These are phyloP conservation scores for Annulohypoxylon maeteangense DNA, from an alignment of 495 filamentous ascomycete genomes.

Conservation along the genomic window DNA sequence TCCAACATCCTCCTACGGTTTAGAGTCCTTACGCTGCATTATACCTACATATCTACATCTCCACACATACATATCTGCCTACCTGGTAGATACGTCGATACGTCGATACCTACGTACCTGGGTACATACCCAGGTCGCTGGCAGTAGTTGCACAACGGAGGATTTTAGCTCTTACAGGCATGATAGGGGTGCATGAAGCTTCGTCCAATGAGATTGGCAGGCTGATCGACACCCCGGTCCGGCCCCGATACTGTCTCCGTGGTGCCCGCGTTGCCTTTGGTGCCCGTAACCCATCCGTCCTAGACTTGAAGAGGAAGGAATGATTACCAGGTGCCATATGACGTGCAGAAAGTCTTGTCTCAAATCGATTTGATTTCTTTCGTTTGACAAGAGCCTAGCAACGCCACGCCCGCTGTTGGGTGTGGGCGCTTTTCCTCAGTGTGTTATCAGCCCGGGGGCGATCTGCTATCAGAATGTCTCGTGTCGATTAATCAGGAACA, in stretches of 20 bases:
- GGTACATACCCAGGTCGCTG: conserved; percentile 28
- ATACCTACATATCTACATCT: not conserved
- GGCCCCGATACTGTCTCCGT: conserved; percentile 37
- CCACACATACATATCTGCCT: not conserved
- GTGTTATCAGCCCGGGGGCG: conserved; percentile 38
- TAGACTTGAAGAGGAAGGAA: conserved; percentile 43
- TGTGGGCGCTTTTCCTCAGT: conserved; percentile 10
- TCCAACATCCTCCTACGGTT: conserved; percentile 25
- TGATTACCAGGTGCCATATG: conserved; percentile 45
- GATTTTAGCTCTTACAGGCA: conserved; percentile 42
- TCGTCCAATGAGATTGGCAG: conserved; percentile 31
- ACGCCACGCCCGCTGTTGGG: conserved; percentile 25
- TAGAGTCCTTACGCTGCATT: not conserved
- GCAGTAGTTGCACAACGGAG: conserved; percentile 18
- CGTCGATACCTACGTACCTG: not conserved
- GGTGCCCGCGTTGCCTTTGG: conserved; percentile 23
- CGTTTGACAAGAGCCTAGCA: conserved; percentile 29
- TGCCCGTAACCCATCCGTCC: conserved; percentile 24
- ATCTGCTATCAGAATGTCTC: conserved; percentile 44
- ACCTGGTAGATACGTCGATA: not conserved
- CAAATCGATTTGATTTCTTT: conserved; percentile 42
- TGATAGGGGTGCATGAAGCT: conserved; percentile 34
- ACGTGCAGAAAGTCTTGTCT: conserved; percentile 45
- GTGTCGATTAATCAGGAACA: conserved; percentile 48
- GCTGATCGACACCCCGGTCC: conserved; percentile 30